phyloP scores from a whole-genome alignment of 116 monocot species.

The Trichopus zeylanicus region DNA sequence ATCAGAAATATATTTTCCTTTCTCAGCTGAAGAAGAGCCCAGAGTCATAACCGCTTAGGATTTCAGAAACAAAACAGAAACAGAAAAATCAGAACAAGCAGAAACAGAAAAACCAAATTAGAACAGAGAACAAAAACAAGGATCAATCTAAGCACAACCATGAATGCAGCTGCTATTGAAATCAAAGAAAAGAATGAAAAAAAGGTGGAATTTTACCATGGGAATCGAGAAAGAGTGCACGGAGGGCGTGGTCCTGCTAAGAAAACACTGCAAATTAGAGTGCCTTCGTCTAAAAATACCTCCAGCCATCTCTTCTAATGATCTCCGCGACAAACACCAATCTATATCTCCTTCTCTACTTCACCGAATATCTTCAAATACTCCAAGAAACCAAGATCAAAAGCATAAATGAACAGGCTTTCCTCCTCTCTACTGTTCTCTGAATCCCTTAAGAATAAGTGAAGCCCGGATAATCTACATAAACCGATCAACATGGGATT shows the following conservation, averaged over 20 bases:
- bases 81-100: not conserved
- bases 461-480: not conserved
- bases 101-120: not conserved
- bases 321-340: not conserved
- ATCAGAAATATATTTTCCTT: too few species aligned
- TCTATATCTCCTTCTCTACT: not conserved
- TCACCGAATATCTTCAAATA: not conserved
- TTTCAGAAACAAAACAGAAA: too few species aligned
- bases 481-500: not conserved
- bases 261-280: constrained; percentile 50
- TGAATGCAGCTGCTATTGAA: not conserved
- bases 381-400: not conserved
- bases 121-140: not conserved
- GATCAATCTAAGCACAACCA: not conserved
- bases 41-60: too few species aligned
- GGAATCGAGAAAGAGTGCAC: constrained; percentile 30
- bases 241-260: constrained; percentile 31
- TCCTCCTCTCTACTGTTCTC: not conserved
- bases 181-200: not conserved
- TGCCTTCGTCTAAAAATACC: not conserved
- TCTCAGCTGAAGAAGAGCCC: too few species aligned
- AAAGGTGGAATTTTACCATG: constrained; percentile 24
- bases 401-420: not conserved
- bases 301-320: constrained; percentile 1
- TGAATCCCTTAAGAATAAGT: not conserved